These are phyloP conservation scores for Eimeria necatrix DNA, from an alignment of 169 alveolate species.

Conservation along the genomic window DNA sequence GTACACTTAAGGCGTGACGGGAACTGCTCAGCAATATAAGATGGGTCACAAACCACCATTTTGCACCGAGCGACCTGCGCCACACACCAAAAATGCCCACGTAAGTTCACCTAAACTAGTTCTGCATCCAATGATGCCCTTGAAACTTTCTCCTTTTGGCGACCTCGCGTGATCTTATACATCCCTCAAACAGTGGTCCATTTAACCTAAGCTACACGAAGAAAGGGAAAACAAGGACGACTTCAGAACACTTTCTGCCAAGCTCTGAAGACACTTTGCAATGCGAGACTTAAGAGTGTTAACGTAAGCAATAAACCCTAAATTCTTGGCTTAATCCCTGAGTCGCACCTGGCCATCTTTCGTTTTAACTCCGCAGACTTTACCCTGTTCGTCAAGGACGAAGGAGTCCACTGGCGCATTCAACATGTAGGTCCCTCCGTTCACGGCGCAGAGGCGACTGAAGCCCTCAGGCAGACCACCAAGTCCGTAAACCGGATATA, in stretches of 20 bases:
- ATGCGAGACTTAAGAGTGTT: too few species aligned
- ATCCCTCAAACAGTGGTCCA: too few species aligned
- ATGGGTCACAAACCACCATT: constrained; percentile 95
- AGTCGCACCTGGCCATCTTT: constrained; percentile 88
- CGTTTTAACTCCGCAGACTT: constrained; percentile 92
- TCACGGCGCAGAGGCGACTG: constrained; percentile 96
- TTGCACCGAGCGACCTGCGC: constrained; percentile 88
- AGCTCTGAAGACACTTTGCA: too few species aligned
- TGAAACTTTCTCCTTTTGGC: too few species aligned
- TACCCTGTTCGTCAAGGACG: constrained; percentile 91
- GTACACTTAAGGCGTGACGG: constrained; percentile 85
- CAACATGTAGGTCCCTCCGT: constrained; percentile 98
- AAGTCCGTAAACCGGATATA: constrained; percentile 98
- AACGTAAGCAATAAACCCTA: background rate
- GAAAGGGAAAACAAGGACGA: too few species aligned
- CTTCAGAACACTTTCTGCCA: too few species aligned
- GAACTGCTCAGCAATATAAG: constrained; percentile 84
- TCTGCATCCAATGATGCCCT: too few species aligned
- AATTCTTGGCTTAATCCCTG: background rate
- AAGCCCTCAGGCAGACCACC: constrained; percentile 99
- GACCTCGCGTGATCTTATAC: too few species aligned
- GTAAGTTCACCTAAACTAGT: too few species aligned
- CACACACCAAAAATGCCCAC: too few species aligned
- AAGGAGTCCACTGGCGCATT: constrained; percentile 91
- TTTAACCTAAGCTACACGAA: too few species aligned